Base-by-base conservation (phyloP, 805 yeast genomes). In the Metschnikowia cubensis region DNA sequence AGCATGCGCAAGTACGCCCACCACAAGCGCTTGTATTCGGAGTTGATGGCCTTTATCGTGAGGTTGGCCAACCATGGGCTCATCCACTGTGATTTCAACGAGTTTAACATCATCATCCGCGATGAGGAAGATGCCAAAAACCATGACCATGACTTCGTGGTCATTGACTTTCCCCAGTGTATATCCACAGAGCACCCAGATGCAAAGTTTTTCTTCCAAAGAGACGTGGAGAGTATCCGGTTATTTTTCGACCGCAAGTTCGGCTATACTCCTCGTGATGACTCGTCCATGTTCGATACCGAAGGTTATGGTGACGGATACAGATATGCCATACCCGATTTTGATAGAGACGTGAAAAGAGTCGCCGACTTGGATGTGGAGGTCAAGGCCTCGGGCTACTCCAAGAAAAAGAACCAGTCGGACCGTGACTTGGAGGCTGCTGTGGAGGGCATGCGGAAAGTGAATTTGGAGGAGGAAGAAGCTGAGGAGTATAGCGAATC, bases 131-230 rank as follows among this genome's bases (percentile, higher is more conserved):
- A 75, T 17, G 69, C 71, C 15, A 73, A 65, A 37, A 62, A 75
- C 17, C 71, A 69, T 50, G 88, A 83, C 49, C 69, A 71, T 39
- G 94, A 88, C 45, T 89, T 90, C 60, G 85, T 91, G 18, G 96
- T 94, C 25, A 92, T 94, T 61, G 99, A 94, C 76, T 94, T 94
- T 75, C 99, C 99, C 3, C 99, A 94, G 69, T 92, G 97, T 81
- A 87, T 94, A 15, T 89, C 97, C 20, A 87, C 88, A 42, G 91
- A 87, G 57, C 99, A 94, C 64, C 76, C 74, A 3, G 97, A 94
- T 65, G 97, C 98, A 6, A 85, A 85, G 54, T 80, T 77, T 50
- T 91, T 89, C 66, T 94, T 94, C 68, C 82, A 88, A 59, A 80
- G 99, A 71, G 99, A 94, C 69, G 95, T 94, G 21, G 87, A 89